phyloP scores from a whole-genome alignment of 192 early-diverging fungal species.

The Backusella mclennaniae region DNA sequence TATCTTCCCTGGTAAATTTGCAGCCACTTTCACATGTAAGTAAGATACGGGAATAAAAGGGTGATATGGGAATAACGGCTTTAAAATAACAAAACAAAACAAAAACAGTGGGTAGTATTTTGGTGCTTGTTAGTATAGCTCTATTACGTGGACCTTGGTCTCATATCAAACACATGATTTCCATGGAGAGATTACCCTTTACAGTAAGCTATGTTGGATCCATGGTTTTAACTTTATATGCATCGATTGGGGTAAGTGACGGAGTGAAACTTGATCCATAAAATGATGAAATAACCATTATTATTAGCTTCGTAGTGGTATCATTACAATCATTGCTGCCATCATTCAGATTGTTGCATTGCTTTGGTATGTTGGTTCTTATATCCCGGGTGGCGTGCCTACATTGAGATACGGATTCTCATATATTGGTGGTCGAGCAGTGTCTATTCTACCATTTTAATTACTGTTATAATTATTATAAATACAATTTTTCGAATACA shows the following conservation, averaged over 20 bases:
- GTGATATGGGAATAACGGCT: too few relatives aligned
- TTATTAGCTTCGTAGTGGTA: conserved; percentile 53
- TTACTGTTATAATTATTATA: neutral
- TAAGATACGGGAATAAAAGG: neutral
- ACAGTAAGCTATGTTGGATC: conserved; percentile 78
- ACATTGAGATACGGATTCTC: conserved; percentile 57
- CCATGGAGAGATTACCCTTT: conserved; percentile 77
- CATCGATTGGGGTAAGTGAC: conserved; percentile 67
- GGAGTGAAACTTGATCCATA: too few relatives aligned
- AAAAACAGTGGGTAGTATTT: conserved; percentile 44
- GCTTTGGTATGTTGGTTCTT: conserved; percentile 73
- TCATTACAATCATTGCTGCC: conserved; percentile 77
- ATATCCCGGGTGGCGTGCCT: conserved; percentile 72
- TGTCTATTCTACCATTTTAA: conserved; percentile 38
- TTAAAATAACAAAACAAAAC: too few relatives aligned
- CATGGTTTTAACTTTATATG: conserved; percentile 83
- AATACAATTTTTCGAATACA: neutral
- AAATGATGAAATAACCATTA: neutral
- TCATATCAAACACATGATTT: conserved; percentile 78
- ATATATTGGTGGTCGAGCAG: conserved; percentile 36
- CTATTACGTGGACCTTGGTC: conserved; percentile 79
- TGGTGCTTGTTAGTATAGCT: conserved; percentile 54
- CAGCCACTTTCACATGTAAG: conserved; percentile 76
- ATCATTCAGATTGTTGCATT: conserved; percentile 79
- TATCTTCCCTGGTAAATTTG: conserved; percentile 72